Percentiles rank a stretch among this genome's conserved stretches.
phyloP scores from a whole-genome alignment of 805 yeast species.

The Candida khao-thaluensis region DNA sequence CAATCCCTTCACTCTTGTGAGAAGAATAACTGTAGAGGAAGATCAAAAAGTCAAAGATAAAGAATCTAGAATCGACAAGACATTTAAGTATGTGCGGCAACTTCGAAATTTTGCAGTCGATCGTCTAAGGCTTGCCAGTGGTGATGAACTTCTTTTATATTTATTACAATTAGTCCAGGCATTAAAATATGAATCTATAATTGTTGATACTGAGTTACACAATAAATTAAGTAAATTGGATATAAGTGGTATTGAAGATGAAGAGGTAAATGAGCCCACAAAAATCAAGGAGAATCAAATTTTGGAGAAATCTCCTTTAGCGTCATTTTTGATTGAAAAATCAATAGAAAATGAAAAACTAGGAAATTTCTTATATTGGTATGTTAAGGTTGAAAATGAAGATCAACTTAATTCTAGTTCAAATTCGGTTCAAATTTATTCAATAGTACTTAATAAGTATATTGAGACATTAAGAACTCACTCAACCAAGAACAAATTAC shows the following conservation, averaged over 20 bases:
- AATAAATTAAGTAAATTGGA: conserved; percentile 2
- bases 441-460: conserved; percentile 38
- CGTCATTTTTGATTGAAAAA: conserved; percentile 71
- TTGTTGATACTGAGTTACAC: conserved; percentile 16
- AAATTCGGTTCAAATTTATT: conserved; percentile 25
- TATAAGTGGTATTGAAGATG: conserved; percentile 3
- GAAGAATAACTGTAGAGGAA: conserved; percentile 13
- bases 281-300: conserved; percentile 15
- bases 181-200: conserved; percentile 66
- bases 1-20: conserved; percentile 42
- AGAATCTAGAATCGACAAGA: conserved; percentile 30
- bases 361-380: conserved; percentile 90
- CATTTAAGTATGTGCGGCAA: conserved; percentile 36
- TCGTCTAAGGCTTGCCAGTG: conserved; percentile 72
- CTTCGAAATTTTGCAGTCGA: conserved; percentile 89
- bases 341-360: conserved; percentile 63
- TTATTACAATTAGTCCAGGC: conserved; percentile 90
- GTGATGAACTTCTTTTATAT: conserved; percentile 76
- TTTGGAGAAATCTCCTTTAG: conserved; percentile 55
- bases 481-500: conserved; percentile 27
- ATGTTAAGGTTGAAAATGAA: conserved; percentile 80
- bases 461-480: conserved; percentile 35
- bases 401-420: conserved; percentile 41
- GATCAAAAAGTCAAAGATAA: conserved; percentile 12
- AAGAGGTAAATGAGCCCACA: conserved; percentile 3